Evolutionary conservation across 2,329 filamentous ascomycete species (phyloP), one percentile per base, ranked within the genome.

Genomic region (Colletotrichum filicis): DNA sequence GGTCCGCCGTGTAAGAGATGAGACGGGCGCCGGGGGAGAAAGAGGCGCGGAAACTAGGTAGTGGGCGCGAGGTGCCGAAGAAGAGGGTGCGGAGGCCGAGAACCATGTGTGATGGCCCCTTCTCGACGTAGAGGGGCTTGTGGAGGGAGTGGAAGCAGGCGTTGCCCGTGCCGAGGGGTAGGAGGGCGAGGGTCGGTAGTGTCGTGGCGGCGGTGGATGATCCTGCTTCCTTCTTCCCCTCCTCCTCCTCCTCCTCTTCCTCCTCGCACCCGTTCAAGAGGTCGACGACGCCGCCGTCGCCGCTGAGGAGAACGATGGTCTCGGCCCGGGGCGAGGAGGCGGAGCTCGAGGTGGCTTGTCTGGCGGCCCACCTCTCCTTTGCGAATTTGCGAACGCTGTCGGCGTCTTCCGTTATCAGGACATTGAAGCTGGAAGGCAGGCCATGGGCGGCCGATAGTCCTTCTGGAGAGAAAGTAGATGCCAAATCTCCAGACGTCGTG

Each of bases 231-330:
- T 42, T 19, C 9, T 4, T 9, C 30, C 1, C 30, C 37, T 42
- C 19, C 1, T 72, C 66, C 3, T 4, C 30, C 30, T 4, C 30
- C 37, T 42, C 19, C 1, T 72, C 66, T 0, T 76, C 75, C 30
- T 79, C 76, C 12, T 81, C 79, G 30, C 81, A 86, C 3, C 89
- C 89, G 79, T 98, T 97, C 72, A 98, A 86, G 1, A 97, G 85
- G 77, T 98, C 96, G 22, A 95, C 89, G 2, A 97, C 82, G 6
- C 95, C 96, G 16, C 96, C 96, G 80, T 98, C 96, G 7, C 96
- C 96, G 61, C 93, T 96, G 5, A 98, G 87, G 14, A 98, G 87
- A 35, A 98, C 83, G 30, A 98, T 87, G 0, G 92, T 91, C 78
- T 92, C 64, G 32, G 75, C 65, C 65, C 74, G 68, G n/a, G 70